Evolutionary conservation across 805 yeast genomes (phyloP), one percentile per base, ranked within the genome.

Genomic region (Wickerhamia fluorescens): DNA sequence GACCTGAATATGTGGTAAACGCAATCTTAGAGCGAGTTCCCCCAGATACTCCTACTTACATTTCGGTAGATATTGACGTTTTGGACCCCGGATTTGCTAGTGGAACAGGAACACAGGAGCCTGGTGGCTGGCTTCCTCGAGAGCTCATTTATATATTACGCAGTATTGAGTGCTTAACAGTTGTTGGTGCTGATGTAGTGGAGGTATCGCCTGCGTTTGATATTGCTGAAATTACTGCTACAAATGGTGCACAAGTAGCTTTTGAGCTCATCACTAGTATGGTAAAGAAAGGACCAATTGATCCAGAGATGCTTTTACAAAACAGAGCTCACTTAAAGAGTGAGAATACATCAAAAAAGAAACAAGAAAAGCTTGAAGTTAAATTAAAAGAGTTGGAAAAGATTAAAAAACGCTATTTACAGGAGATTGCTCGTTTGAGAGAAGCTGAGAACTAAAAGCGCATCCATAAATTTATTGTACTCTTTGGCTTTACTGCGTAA

Each of bases 51-150:
- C 89, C 92, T 7, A 82, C 82, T 0, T 84, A 80, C 44, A 58
- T 84, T 23, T 75, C 85, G 13, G 80, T 84, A n/a, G 94, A 83
- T 50, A 77, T 82, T 25, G 85, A 72, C 44, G 71, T 69, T 11
- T 55, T 72, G 37, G 78, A 72, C 45, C 77, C 78, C 6, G 78
- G 71, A 1, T 68, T 68, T 41, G 71, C 73, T 11, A 66, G 72
- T 28, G 78, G 77, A 3, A 72, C 78, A 1, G 78, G 78, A 5
- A 71, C 78, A 9, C 73, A 67, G 34, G 78, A 72, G 47, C 69
- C 76, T 2, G 78, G 78, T 24, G 78, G 78, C 37, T 61, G 73
- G 61, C 49, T 71, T 29, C 77, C 78, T 7, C 55, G 78, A 30
- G 78, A 72, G 42, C 58, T 71, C 29, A 51, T 72, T 24, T 60